Evolutionary conservation across 441 rosid species (phyloP).

Genomic region (Populus tomentosa): DNA sequence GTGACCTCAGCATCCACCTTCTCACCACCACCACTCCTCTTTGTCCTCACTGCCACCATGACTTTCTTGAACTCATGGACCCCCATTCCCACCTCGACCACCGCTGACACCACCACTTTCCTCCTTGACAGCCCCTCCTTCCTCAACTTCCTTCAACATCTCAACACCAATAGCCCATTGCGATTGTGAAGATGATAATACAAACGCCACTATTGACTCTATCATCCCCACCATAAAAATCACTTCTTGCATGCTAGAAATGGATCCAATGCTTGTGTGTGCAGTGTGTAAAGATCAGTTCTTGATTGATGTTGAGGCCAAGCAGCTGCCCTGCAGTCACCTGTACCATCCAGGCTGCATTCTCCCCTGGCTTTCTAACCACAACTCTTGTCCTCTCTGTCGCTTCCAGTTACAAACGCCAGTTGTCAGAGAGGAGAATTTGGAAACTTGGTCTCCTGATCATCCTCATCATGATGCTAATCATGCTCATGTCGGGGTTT

Average conservation of each 20-base stretch:
- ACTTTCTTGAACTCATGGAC: constrained; percentile 47
- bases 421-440: not conserved
- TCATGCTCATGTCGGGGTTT: constrained; percentile 11
- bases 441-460: not conserved
- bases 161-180: constrained; percentile 15
- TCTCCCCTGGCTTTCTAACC: constrained; percentile 53
- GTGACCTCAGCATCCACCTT: constrained; percentile 53
- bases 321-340: constrained; percentile 53
- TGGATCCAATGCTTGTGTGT: constrained; percentile 31
- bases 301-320: constrained; percentile 34
- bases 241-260: constrained; percentile 20
- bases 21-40: constrained; percentile 10
- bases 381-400: constrained; percentile 60
- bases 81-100: constrained; percentile 8
- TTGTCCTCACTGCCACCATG: constrained; percentile 43
- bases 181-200: not conserved
- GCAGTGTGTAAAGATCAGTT: constrained; percentile 59
- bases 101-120: constrained; percentile 31
- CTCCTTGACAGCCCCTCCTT: constrained; percentile 44
- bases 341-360: constrained; percentile 61
- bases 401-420: constrained; percentile 42
- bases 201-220: not conserved
- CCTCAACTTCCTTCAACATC: constrained; percentile 35
- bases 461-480: not conserved
- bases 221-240: constrained; percentile 20